A percentile compares a stretch with the other conserved stretches of the same genome.
phyloP scores from a whole-genome alignment of 2,329 filamentous ascomycete species.

The Beauveria bassiana region DNA sequence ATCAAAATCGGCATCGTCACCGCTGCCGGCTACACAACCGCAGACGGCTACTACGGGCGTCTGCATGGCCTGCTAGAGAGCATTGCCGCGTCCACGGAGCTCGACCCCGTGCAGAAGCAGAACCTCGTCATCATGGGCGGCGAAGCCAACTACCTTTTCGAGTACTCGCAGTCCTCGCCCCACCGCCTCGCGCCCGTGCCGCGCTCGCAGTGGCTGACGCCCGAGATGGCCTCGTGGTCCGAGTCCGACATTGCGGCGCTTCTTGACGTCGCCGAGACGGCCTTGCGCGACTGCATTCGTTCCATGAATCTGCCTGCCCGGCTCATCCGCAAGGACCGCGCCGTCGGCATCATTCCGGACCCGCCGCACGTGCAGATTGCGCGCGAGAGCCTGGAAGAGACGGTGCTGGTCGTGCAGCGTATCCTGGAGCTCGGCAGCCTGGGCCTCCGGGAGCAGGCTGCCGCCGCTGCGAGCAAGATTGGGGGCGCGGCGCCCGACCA shows the following conservation, averaged over 20 bases:
- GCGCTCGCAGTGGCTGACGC: conserved; percentile 61
- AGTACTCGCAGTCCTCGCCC: conserved; percentile 57
- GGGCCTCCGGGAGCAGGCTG: conserved; percentile 24
- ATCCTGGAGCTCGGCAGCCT: conserved; percentile 74
- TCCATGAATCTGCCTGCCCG: conserved; percentile 72
- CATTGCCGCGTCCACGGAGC: conserved; percentile 49
- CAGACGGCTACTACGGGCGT: conserved; percentile 76
- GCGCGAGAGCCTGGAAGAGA: conserved; percentile 89
- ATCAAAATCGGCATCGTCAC: conserved; percentile 93
- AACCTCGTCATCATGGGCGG: conserved; percentile 90
- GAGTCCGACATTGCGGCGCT: conserved; percentile 69
- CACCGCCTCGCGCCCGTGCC: conserved; percentile 63
- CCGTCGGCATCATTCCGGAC: conserved; percentile 68
- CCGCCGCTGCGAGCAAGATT: conserved; percentile 15
- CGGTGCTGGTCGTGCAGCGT: conserved; percentile 88
- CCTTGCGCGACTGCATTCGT: conserved; percentile 71
- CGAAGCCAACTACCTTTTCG: conserved; percentile 92
- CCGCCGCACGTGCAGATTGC: conserved; percentile 59
- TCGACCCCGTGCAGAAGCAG: conserved; percentile 61
- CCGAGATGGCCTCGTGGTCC: conserved; percentile 70
- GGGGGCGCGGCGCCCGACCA: neutral
- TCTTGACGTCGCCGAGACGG: conserved; percentile 82
- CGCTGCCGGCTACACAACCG: conserved; percentile 87
- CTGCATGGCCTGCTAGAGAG: conserved; percentile 82
- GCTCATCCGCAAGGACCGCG: conserved; percentile 81